Conservation (phyloP, 2,329 filamentous ascomycete species). For the Laburnicola sp. region DNA sequence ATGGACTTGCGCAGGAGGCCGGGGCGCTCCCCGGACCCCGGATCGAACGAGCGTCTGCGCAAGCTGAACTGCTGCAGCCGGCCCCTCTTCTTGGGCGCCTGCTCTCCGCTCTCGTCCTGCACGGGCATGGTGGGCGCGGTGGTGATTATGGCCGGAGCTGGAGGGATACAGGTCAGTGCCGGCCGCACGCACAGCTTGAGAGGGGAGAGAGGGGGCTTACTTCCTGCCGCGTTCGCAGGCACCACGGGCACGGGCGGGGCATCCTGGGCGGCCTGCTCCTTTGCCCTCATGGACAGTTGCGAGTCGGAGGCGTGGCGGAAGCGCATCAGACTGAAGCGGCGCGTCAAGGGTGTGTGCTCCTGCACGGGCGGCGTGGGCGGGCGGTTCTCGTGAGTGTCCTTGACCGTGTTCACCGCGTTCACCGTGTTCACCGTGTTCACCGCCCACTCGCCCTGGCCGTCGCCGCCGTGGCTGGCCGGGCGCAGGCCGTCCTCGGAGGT, state of each 20-base stretch:
- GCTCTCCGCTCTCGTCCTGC: conserved; percentile 17
- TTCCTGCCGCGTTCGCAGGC: conserved; percentile 31
- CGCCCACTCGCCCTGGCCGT: conserved; percentile 22
- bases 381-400: conserved; percentile 21
- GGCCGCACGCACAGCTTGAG: background rate
- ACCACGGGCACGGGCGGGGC: conserved; percentile 49
- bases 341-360: conserved; percentile 45
- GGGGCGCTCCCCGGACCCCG: conserved; percentile 33
- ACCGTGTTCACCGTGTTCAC: conserved; percentile 12
- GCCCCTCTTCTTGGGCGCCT: conserved; percentile 32
- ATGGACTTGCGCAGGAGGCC: conserved; percentile 39
- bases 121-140: conserved; percentile 75
- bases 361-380: conserved; percentile 39
- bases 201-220: conserved; percentile 16
- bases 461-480: conserved; percentile 24
- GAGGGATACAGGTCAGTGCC: conserved; percentile 28
- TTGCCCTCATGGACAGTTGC: conserved; percentile 76
- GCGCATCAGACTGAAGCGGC: conserved; percentile 70
- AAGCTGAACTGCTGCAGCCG: conserved; percentile 42
- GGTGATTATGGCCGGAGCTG: conserved; percentile 75
- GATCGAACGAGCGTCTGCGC: conserved; percentile 44
- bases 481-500: conserved; percentile 41
- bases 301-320: conserved; percentile 93
- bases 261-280: conserved; percentile 68
- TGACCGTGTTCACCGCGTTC: background rate